Conservation (phyloP, 73 alveolate genomes). For the Tetrahymena borealis region DNA sequence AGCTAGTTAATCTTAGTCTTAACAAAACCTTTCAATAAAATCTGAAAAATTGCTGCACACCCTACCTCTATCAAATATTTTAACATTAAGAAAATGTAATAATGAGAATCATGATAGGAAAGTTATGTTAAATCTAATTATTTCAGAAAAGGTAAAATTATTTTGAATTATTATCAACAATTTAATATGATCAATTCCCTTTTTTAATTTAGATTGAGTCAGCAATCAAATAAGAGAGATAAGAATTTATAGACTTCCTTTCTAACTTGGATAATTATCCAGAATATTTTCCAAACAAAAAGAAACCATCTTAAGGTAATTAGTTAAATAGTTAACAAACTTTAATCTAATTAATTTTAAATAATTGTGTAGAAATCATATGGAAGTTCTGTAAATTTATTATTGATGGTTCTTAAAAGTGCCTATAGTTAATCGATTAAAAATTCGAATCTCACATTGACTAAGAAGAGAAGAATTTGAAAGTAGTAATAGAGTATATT, state of each 20-base stretch:
- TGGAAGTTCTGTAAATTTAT: neutral
- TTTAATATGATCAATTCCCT: neutral
- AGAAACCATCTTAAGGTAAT: neutral
- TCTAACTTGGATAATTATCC: neutral
- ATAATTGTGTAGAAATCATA: neutral
- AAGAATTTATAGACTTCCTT: neutral
- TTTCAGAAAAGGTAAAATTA: neutral
- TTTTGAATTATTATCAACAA: neutral
- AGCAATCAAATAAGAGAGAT: neutral
- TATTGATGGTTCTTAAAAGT: neutral
- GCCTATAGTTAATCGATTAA: neutral
- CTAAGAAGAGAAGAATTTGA: neutral
- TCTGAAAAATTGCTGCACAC: neutral
- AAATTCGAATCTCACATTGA: neutral
- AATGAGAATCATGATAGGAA: neutral
- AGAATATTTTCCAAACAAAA: neutral
- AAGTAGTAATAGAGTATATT: neutral
- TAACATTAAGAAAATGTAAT: neutral
- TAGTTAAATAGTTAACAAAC: neutral
- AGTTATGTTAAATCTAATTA: neutral
- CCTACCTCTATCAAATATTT: neutral
- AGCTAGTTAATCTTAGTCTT: neutral
- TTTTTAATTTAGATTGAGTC: neutral
- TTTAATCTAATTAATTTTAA: neutral
- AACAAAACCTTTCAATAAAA: neutral